A percentile compares a stretch with the other conserved stretches of the same genome.
Conservation (phyloP, 805 yeast species). For the Ogataea populi-albae region DNA sequence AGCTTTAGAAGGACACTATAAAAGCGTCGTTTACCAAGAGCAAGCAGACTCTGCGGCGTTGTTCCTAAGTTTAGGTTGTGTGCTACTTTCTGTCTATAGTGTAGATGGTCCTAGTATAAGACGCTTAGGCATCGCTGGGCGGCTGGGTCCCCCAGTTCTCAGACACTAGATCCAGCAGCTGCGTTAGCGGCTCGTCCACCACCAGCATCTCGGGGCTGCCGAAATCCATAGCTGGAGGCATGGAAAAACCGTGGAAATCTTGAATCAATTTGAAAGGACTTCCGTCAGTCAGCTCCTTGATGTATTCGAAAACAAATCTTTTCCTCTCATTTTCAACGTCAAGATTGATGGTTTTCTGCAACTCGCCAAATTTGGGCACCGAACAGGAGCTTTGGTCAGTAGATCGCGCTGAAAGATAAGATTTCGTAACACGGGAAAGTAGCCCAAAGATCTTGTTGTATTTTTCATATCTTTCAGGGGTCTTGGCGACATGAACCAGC, state of each 20-base stretch:
- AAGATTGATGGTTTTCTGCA: background rate
- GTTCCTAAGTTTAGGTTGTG: no score
- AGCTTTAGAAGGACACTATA: no score
- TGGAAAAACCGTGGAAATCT: background rate
- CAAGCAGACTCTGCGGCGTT: no score
- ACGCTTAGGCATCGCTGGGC: no score
- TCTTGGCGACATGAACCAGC: background rate
- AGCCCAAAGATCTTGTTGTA: background rate
- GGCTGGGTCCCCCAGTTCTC: no score
- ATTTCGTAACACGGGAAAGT: background rate
- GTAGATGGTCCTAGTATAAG: no score
- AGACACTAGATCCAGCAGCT: no score
- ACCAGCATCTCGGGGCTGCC: constrained; percentile 1
- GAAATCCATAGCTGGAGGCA: constrained; percentile 1
- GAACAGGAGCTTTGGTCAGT: background rate
- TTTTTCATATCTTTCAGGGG: background rate
- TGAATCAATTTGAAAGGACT: constrained; percentile 1
- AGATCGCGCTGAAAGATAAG: background rate
- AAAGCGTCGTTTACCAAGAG: no score
- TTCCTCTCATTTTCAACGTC: background rate
- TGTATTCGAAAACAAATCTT: constrained; percentile 1
- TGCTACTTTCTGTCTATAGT: no score
- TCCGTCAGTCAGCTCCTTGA: background rate
- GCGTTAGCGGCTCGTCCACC: constrained; percentile 16
- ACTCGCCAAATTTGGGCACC: background rate